Conservation (phyloP, 305 asterid genomes). For the Lippia alba region DNA sequence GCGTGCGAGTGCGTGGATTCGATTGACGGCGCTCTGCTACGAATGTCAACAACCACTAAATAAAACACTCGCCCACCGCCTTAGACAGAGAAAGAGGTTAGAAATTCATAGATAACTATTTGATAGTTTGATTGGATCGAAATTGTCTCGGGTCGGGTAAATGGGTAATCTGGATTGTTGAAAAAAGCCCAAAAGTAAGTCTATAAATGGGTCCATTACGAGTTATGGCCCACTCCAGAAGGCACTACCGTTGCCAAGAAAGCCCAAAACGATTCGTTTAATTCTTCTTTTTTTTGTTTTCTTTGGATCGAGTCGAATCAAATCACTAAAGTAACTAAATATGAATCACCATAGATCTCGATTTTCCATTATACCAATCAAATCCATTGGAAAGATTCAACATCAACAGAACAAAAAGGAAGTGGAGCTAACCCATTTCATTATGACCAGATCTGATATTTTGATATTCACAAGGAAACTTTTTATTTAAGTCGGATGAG, state of each 20-base stretch:
- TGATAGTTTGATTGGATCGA: background rate
- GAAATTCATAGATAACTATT: background rate
- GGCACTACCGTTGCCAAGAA: background rate
- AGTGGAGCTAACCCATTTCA: too few relatives aligned
- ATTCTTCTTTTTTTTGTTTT: too few relatives aligned
- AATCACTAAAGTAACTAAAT: too few relatives aligned
- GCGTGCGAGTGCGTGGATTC: slow-evolving; percentile 30
- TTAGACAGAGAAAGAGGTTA: background rate
- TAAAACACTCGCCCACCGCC: slow-evolving; percentile 31
- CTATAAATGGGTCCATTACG: background rate
- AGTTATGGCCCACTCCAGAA: background rate
- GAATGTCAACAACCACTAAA: slow-evolving; percentile 19
- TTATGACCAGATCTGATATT: too few relatives aligned
- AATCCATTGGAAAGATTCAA: too few relatives aligned
- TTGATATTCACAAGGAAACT: too few relatives aligned
- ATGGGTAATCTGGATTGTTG: background rate
- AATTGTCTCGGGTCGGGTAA: background rate
- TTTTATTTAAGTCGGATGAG: too few relatives aligned
- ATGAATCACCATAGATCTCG: too few relatives aligned
- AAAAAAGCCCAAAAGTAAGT: background rate
- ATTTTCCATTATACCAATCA: too few relatives aligned
- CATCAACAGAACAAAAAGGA: too few relatives aligned
- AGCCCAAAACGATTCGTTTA: too few relatives aligned
- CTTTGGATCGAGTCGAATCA: too few relatives aligned
- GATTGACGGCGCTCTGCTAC: slow-evolving; percentile 2